Evolutionary conservation across 352 stramenopile genomes (phyloP), one percentile per base, ranked within the genome.

Genomic region (Phytopythium cucurbitacearum): DNA sequence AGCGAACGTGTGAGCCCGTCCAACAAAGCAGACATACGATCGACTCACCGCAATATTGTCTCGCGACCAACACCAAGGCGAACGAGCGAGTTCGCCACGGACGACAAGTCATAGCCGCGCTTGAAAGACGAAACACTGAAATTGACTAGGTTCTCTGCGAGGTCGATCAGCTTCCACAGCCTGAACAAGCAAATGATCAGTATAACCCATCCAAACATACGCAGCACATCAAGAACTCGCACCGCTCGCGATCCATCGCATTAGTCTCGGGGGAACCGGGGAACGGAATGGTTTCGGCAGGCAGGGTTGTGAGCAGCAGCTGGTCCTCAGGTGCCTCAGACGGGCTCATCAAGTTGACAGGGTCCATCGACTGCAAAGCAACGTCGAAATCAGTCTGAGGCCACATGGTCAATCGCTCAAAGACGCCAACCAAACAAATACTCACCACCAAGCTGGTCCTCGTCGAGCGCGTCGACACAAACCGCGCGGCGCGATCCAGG

Each of bases 301-400:
- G 46, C 46, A 51, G 35, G 11, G 46, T 40, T 12, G 46, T 51
- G 5, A 51, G 33, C 55, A 89, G 60, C 28, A 91, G 58, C 10
- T 74, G 60, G 44, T 91, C 80, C 59, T 91, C 80, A 9, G 80
- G 80, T 3, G 77, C 77, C 56, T 90, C 76, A 0, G 80, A 90
- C 52, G 69, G 78, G 35, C 34, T 65, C 2, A 54, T 51, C 35
- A 50, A 53, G 13, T 69, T 57, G 11, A 60, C 40, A 16, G 48
- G 43, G 39, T 49, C 48, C 40, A 46, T 33, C n/a, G 50, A 70
- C 48, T 51, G 53, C 28, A 34, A 39, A 21, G 7, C 7, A 40
- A 4, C 13, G 21, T 2, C 21, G 21, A 28, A 28, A 28, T 28
- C 2, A 28, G 21, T 28, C 2, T 28, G 21, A 28, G 21, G 21